Evolutionary conservation across 108 stramenopile genomes (phyloP), one percentile per base, ranked within the genome.

Genomic region (Fragilaria radians): DNA sequence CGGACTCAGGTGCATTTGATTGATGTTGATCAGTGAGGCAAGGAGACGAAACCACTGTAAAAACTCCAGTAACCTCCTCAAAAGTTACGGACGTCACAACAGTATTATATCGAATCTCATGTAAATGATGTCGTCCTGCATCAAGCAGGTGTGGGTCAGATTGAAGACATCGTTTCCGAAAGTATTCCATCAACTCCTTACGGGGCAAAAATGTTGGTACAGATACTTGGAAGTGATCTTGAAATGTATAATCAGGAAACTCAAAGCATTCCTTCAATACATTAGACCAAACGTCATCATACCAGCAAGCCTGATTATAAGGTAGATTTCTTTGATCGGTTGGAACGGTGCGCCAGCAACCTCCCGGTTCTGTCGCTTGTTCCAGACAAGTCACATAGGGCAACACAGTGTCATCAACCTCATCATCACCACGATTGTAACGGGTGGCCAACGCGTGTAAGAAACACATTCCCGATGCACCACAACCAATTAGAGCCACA

Each of bases 161-260:
- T 19, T 54, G 50, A 2, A 73, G 68, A 11, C 71, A 66, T 21
- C 82, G 68, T n/a, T 47, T 57, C 26, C 68, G 7, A 4, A 83
- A 32, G 46, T 83, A 83, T 0, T 83, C 79, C 48, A 70, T 42
- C 0, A 83, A 46, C 25, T 66, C 49, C 14, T 56, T 25, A 1
- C 82, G 68, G 0, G 78, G 82, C 21, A 83, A 28, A 42, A 63
- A 79, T 22, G 59, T 56, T 2, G 76, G 79, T 45, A 45, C 42
- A 11, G 51, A 9, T 52, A n/a, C 18, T 4, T 32, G 42, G 60
- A 70, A 83, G 51, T 83, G 82, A 32, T 83, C 82, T n/a, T 71
- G 53, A 49, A 68, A 83, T 1, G 78, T 77, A 59, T 83, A 77
- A 55, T 83, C 82, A 31, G 64, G 51, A 62, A 79, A 83, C 59